Evolutionary conservation across 768 basidiomycete genomes (phyloP).

Genomic region (Leccinum aurantiacum): DNA sequence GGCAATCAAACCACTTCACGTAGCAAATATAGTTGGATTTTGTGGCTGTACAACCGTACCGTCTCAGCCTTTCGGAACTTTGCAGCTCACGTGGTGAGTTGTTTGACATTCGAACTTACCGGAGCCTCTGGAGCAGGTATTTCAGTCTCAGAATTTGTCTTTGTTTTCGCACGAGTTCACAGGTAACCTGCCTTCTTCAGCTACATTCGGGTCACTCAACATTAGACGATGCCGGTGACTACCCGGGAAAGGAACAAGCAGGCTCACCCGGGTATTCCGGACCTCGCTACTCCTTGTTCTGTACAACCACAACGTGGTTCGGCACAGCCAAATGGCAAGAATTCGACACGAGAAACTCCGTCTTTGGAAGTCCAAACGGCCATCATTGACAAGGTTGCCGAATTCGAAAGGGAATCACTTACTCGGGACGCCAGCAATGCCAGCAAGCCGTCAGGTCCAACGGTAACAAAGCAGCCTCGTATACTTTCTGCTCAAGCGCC

Average conservation of each 20-base stretch:
- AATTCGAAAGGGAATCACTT: not conserved
- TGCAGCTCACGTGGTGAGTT: not conserved
- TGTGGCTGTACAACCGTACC: too few relatives aligned
- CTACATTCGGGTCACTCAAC: too few relatives aligned
- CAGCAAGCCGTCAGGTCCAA: not conserved
- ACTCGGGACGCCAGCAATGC: not conserved
- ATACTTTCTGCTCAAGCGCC: too few relatives aligned
- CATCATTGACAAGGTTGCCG: not conserved
- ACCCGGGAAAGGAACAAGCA: not conserved
- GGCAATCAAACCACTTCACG: too few relatives aligned
- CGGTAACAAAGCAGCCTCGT: not conserved
- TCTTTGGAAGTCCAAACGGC: not conserved
- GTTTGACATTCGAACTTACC: not conserved
- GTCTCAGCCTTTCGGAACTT: not conserved
- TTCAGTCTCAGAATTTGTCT: too few relatives aligned
- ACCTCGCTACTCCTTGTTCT: not conserved
- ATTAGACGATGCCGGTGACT: not conserved
- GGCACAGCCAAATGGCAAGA: not conserved
- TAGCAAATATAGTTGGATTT: too few relatives aligned
- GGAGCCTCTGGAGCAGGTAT: too few relatives aligned
- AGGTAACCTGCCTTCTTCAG: too few relatives aligned
- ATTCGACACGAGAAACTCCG: not conserved
- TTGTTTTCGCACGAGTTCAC: not conserved
- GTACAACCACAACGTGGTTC: not conserved
- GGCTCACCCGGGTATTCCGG: not conserved